Conservation (phyloP, 371 early-diverging fungal genomes). For the Mortierella sp. region DNA sequence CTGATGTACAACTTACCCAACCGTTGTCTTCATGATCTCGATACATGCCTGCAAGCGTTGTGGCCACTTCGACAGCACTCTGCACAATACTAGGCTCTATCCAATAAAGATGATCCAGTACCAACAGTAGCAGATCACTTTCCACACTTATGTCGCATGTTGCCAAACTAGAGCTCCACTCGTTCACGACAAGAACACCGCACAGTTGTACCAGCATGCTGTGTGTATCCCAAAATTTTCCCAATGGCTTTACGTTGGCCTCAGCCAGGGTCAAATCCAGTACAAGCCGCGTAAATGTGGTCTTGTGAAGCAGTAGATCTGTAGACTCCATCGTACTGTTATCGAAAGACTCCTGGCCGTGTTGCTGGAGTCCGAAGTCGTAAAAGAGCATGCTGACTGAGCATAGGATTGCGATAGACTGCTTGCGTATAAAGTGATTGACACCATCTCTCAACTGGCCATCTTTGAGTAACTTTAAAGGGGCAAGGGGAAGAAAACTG, state of each 20-base stretch:
- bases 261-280: conserved; percentile 41
- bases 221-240: conserved; percentile 53
- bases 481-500: not conserved
- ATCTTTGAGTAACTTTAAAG: conserved; percentile 27
- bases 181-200: conserved; percentile 46
- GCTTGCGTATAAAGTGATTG: conserved; percentile 44
- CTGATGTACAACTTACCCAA: conserved; percentile 56
- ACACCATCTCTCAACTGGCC: conserved; percentile 41
- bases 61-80: conserved; percentile 76
- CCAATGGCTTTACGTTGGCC: conserved; percentile 41
- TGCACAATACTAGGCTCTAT: conserved; percentile 68
- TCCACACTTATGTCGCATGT: conserved; percentile 56
- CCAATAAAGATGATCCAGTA: conserved; percentile 79
- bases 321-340: not conserved
- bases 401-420: conserved; percentile 44
- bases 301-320: conserved; percentile 29
- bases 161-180: conserved; percentile 39
- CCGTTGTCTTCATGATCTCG: conserved; percentile 64
- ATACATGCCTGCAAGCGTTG: conserved; percentile 71
- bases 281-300: conserved; percentile 34
- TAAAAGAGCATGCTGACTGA: conserved; percentile 49
- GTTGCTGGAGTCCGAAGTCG: conserved; percentile 22
- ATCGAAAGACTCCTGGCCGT: not conserved
- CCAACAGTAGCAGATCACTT: conserved; percentile 66
- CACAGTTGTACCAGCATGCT: conserved; percentile 51